Conservation (phyloP, 257 asterid genomes). For the Nicotiana tabacum region DNA sequence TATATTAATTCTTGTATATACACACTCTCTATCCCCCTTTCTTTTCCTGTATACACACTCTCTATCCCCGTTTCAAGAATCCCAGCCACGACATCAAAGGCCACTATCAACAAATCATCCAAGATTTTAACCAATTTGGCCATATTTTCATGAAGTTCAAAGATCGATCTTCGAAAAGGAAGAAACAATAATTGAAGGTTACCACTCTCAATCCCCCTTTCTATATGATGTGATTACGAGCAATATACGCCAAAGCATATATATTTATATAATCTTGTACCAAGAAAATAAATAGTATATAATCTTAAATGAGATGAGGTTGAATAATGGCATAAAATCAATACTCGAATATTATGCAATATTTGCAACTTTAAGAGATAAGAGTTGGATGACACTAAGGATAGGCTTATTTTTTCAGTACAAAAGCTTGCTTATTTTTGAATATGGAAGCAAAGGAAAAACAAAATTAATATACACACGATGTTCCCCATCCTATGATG, state of each 20-base stretch:
- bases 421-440: conserved; percentile 15
- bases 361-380: conserved; percentile 19
- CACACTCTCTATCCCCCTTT: no score
- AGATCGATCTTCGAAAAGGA: neutral
- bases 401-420: conserved; percentile 43
- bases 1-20: no score
- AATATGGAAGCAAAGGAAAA: conserved; percentile 17
- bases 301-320: neutral
- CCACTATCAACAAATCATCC: conserved; percentile 58
- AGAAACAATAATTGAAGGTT: neutral
- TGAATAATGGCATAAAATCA: neutral
- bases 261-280: no score
- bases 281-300: no score
- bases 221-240: no score
- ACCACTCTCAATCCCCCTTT: no score
- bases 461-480: no score
- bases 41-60: no score
- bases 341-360: neutral
- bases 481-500: no score
- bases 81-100: conserved; percentile 64
- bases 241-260: no score
- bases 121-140: conserved; percentile 44
- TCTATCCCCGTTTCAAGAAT: conserved; percentile 31
- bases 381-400: neutral
- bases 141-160: conserved; percentile 28